Conservation (phyloP, 805 yeast genomes). For the Candida coleopterorum region DNA sequence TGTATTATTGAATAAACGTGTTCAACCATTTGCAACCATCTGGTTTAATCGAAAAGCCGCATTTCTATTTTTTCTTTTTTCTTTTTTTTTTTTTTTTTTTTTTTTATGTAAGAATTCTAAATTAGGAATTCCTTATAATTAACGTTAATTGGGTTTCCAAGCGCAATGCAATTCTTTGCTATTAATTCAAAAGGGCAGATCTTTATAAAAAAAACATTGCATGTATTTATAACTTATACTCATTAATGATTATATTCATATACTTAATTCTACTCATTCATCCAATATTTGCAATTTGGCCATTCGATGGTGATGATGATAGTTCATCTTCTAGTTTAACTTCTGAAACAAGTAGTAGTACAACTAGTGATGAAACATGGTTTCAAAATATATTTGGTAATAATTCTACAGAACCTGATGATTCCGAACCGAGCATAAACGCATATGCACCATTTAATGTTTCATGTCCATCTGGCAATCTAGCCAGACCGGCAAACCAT, state of each 20-base stretch:
- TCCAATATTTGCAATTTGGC: slow-evolving; percentile 7
- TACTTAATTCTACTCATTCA: background rate
- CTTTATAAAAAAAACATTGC: too few species aligned
- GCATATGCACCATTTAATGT: slow-evolving; percentile 27
- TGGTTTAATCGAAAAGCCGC: too few species aligned
- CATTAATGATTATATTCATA: background rate
- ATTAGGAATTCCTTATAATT: slow-evolving; percentile 1
- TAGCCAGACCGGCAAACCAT: slow-evolving; percentile 25
- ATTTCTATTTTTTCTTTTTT: too few species aligned
- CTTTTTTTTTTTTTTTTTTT: too few species aligned
- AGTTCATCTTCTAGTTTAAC: background rate
- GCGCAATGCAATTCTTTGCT: too few species aligned
- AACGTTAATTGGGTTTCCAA: too few species aligned
- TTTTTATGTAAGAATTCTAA: too few species aligned
- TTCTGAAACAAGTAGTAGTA: background rate
- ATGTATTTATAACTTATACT: too few species aligned
- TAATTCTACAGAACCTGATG: background rate
- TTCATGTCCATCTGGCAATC: slow-evolving; percentile 23
- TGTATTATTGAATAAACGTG: too few species aligned
- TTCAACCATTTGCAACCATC: too few species aligned
- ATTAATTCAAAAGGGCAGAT: too few species aligned
- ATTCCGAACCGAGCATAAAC: background rate
- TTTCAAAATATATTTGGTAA: background rate
- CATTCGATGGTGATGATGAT: slow-evolving; percentile 8
- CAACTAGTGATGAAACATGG: background rate